Percentiles rank a stretch among this genome's conserved stretches.
These are phyloP conservation scores for Dionaea muscipula DNA, from an alignment of 179 eudicot genomes.

Conservation along the genomic window DNA sequence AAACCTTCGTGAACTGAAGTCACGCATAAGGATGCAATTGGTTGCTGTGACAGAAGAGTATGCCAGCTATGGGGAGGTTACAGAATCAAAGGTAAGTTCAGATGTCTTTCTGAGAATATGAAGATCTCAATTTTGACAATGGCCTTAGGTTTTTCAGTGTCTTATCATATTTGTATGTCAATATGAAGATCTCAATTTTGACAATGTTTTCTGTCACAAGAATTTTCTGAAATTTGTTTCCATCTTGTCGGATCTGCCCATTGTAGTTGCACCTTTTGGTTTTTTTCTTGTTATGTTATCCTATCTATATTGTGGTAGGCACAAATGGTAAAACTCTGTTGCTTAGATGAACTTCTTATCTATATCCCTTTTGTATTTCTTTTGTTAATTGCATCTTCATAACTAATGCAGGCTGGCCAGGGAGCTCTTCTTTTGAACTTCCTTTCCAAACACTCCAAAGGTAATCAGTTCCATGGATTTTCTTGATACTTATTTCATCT, in stretches of 20 bases:
- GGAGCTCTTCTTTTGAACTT: constrained; percentile 34
- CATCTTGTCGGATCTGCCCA: no score
- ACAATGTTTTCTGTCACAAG: no score
- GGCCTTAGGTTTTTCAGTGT: no score
- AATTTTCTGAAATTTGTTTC: no score
- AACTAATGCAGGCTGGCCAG: constrained; percentile 28
- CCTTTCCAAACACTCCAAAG: constrained; percentile 33
- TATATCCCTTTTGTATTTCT: constrained; percentile 3
- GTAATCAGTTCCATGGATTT: constrained; percentile 9
- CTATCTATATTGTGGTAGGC: not conserved
- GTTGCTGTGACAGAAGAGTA: constrained; percentile 84
- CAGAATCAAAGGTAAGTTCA: constrained; percentile 63
- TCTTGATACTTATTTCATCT: not conserved
- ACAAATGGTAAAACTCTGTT: not conserved
- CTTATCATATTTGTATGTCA: no score
- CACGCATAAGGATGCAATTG: constrained; percentile 66
- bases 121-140: no score
- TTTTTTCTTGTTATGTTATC: not conserved
- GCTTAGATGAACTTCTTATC: not conserved
- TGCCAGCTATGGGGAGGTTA: constrained; percentile 87
- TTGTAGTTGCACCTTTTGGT: no score
- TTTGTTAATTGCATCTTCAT: constrained; percentile 7
- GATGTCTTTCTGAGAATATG: no score
- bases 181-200: no score
- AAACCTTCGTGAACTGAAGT: constrained; percentile 69